These are phyloP conservation scores for Dendrobium huoshanense DNA, from an alignment of 106 monocot species.

Conservation along the genomic window DNA sequence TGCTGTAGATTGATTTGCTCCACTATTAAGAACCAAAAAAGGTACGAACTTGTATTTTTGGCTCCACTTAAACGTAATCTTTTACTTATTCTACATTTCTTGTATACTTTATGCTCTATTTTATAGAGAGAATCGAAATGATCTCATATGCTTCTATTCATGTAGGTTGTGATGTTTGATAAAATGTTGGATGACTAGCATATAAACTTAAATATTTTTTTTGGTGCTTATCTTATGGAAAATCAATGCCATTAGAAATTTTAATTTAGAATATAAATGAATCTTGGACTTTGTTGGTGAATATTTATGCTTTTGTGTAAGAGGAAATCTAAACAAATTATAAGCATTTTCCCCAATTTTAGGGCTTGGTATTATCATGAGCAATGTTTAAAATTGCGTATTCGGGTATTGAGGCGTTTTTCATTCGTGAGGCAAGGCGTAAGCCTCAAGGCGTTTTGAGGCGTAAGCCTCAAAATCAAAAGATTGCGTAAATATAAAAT, in stretches of 20 bases:
- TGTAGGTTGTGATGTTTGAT: neutral
- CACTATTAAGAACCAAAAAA: conserved; percentile 59
- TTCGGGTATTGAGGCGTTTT: no score
- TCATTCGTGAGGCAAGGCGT: no score
- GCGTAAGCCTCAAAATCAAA: no score
- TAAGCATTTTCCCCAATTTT: neutral
- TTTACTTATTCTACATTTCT: neutral
- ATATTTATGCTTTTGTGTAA: neutral
- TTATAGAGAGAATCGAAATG: neutral
- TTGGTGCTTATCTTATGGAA: neutral
- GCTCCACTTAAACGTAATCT: neutral
- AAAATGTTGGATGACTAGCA: neutral
- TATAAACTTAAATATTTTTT: neutral
- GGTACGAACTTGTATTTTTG: conserved; percentile 36
- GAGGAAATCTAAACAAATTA: neutral
- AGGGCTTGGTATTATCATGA: neutral
- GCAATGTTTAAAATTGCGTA: no score
- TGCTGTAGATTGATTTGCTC: conserved; percentile 82
- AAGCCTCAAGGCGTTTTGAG: no score
- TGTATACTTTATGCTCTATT: neutral
- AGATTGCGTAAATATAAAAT: no score
- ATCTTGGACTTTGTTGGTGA: neutral
- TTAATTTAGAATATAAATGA: neutral
- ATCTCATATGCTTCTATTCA: neutral
- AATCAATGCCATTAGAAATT: neutral